Base-by-base conservation (phyloP, 2,329 filamentous ascomycete species). In the Colletotrichum sp. region DNA sequence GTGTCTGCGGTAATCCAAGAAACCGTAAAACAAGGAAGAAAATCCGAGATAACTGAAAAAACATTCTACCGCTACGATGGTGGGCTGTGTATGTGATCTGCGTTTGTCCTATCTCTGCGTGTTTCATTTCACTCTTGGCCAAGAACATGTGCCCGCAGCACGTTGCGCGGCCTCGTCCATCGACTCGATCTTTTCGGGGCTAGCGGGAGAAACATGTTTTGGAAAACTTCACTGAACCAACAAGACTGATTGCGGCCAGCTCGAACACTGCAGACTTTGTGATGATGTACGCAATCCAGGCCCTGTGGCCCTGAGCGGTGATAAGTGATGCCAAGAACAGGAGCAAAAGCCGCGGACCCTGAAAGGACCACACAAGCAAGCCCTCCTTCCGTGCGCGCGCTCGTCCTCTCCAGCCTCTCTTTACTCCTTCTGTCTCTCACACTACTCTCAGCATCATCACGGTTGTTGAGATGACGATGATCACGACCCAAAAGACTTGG, bases 21-120 rank as follows among this genome's bases (percentile, higher is more conserved):
- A 60, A 68, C 62, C 30, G 69, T 68, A 72, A 72, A 75, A 68
- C 55, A 63, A 68, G 70, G 66, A 67, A 71, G 21, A 49, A 59
- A 59, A 49, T 55, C 44, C 67, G 32, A 74, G 44, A 74, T 65
- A 59, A 65, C 34, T n/a, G 9, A 66, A 62, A 52, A 44, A n/a
- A 44, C 49, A 55, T 21, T 62, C 59, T 62, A 62, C 28, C 59
- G 59, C 62, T 36, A 36, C 55, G 62, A 63, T 63, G 60, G 55
- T n/a, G 39, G 62, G 55, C 62, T 57, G 62, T 72, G 60, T 52
- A 30, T 57, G 39, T 26, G 55, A 30, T 10, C 57, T 28, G 34
- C 26, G 52, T 16, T 57, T 49, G 66, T 66, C 44, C 44, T 52
- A 52, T 52, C 44, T 52, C 44, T 52, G 44, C 10, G 44, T 52